Evolutionary conservation across 2,329 filamentous ascomycete species (phyloP).

Genomic region (Neurospora sp.): DNA sequence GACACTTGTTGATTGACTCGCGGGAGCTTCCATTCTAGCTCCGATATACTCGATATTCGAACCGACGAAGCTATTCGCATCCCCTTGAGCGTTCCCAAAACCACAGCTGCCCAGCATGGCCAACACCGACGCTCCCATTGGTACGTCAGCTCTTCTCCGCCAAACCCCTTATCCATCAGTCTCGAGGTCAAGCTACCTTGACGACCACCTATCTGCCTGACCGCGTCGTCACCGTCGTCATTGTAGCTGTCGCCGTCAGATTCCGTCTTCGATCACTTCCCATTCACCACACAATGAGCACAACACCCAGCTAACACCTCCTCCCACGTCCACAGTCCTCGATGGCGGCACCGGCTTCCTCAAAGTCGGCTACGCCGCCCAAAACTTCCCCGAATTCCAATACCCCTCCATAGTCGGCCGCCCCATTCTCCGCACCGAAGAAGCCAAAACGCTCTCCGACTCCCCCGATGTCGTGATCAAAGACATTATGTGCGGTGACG

Average conservation of each 20-base stretch:
- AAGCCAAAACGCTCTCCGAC: conserved; percentile 39
- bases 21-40: neutral
- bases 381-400: conserved; percentile 99
- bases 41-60: neutral
- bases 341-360: conserved; percentile 99
- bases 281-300: neutral
- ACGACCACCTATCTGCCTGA: neutral
- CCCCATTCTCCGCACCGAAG: conserved; percentile 93
- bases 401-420: conserved; percentile 97
- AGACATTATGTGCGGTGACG: conserved; percentile 99
- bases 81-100: neutral
- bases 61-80: neutral
- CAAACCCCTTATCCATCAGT: neutral
- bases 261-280: neutral
- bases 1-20: neutral
- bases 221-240: neutral
- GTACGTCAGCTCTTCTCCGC: conserved; percentile 26
- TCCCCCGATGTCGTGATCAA: conserved; percentile 61
- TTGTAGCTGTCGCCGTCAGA: neutral
- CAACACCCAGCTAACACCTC: conserved; percentile 6
- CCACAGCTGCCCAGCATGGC: conserved; percentile 31
- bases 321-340: conserved; percentile 57
- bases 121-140: conserved; percentile 39
- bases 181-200: neutral
- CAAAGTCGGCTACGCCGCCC: conserved; percentile 97